Base-by-base conservation (phyloP, 129 eudicot genomes). In the sunflower (Helianthus annuus) region DNA sequence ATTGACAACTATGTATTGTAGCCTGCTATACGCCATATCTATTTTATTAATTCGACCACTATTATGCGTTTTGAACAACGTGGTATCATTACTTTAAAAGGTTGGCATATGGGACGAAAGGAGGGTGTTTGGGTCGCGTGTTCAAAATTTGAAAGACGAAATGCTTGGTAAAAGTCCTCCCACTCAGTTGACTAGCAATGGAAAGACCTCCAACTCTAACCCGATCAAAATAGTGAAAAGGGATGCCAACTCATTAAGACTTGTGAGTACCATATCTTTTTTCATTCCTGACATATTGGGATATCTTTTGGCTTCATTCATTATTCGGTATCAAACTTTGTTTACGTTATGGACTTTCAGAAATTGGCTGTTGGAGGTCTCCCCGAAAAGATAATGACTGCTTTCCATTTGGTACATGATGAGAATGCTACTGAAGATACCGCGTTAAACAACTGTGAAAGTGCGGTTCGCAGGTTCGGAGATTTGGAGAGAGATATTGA, bases 111-210 rank as follows among this genome's bases (percentile, higher is more conserved):
- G 97, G 97, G 96, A 90, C 67, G 96, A 90, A 29, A 78, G 98
- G 60, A 90, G 83, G 83, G 97, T 94, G 39, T 94, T 94, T 81
- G 98, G 98, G 78, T 94, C 98, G 7, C 84, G 97, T 27, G 93
- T 87, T 58, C 98, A 94, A 74, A 94, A 81, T 77, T 81, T 94
- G 57, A 94, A 88, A 88, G 94, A 83, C 66, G 92, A 86, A 73
- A 19, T 94, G 73, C 65, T 90, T 64, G 96, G 97, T 64, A 82
- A 87, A 70, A 74, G 57, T 69, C 78, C 87, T 44, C 78, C 76
- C 57, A 78, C 86, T 3, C 84, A 58, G 19, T 44, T 83, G 73
- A 70, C 79, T 69, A 87, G 78, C 88, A 88, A 72, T 34, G 89
- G 73, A 3, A 86, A 81, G 72, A 72, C 68, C 60, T 62, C 78